phyloP scores from a whole-genome alignment of 208 protist genomes.

The Borovskyia barvae region DNA sequence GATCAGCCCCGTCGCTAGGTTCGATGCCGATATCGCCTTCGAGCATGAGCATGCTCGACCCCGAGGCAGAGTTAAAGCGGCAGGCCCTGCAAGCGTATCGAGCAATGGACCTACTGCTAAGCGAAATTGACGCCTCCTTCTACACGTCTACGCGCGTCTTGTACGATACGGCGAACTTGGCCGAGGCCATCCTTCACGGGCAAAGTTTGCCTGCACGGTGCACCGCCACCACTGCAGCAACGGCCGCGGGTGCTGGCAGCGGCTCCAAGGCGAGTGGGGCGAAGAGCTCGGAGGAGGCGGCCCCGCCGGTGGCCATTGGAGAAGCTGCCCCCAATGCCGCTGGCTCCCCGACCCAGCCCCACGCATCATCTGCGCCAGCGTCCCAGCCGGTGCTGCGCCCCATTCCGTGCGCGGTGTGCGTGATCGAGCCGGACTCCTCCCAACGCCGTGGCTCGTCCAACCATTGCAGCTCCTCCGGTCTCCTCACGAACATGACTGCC shows the following conservation, averaged over 20 bases:
- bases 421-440: slow-evolving; percentile 58
- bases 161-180: slow-evolving; percentile 27
- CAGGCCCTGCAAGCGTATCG: slow-evolving; percentile 31
- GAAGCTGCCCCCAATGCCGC: too few species aligned
- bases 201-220: too few species aligned
- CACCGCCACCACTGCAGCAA: too few species aligned
- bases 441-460: slow-evolving; percentile 18
- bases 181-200: too few species aligned
- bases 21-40: not conserved
- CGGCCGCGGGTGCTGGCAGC: too few species aligned
- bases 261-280: too few species aligned
- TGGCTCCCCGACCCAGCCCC: too few species aligned
- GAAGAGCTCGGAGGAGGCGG: slow-evolving; percentile 16
- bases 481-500: slow-evolving; percentile 3
- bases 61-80: slow-evolving; percentile 3
- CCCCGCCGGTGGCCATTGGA: too few species aligned
- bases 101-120: slow-evolving; percentile 45
- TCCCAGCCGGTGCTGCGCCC: slow-evolving; percentile 49
- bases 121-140: slow-evolving; percentile 52
- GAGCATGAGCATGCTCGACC: not conserved
- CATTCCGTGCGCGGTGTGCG: slow-evolving; percentile 78
- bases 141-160: slow-evolving; percentile 31
- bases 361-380: not conserved
- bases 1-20: not conserved
- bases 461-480: slow-evolving; percentile 7